phyloP scores from a whole-genome alignment of 768 basidiomycete genomes.

The Tulasnella sp. region DNA sequence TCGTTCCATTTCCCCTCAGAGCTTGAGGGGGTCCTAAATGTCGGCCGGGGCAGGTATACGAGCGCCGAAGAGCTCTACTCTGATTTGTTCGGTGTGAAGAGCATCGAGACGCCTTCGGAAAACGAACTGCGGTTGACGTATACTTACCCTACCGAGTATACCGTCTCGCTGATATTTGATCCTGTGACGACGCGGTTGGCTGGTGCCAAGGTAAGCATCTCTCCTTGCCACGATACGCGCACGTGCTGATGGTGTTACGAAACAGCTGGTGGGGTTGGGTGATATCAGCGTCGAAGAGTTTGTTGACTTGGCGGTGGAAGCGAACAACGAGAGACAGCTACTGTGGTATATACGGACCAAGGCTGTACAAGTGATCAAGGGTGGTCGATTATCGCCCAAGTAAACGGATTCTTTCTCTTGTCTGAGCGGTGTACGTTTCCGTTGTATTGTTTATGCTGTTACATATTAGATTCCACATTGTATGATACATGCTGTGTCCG shows the following conservation, averaged over 20 bases:
- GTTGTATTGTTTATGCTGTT: too few species aligned
- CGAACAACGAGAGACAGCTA: constrained; percentile 2
- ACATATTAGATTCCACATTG: too few species aligned
- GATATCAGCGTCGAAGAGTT: not conserved
- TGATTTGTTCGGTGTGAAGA: constrained; percentile 2
- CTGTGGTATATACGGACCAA: not conserved
- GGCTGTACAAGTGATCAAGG: not conserved
- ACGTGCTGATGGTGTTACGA: not conserved
- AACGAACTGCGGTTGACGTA: constrained; percentile 10
- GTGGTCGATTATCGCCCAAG: too few species aligned
- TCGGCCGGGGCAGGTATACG: not conserved
- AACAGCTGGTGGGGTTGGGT: constrained; percentile 5
- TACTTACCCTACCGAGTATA: not conserved
- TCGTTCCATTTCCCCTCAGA: not conserved
- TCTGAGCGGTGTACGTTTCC: too few species aligned
- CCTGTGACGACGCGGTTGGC: constrained; percentile 7
- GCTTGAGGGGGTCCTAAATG: not conserved
- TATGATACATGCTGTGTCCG: too few species aligned
- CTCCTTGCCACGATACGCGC: not conserved
- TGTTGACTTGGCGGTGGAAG: not conserved
- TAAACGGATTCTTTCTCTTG: too few species aligned
- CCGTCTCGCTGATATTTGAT: constrained; percentile 10
- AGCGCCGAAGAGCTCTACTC: constrained; percentile 12
- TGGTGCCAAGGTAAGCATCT: constrained; percentile 8
- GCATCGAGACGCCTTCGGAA: constrained; percentile 6